Conservation (phyloP, 1,284 basidiomycete genomes). For the Cerrena zonata region DNA sequence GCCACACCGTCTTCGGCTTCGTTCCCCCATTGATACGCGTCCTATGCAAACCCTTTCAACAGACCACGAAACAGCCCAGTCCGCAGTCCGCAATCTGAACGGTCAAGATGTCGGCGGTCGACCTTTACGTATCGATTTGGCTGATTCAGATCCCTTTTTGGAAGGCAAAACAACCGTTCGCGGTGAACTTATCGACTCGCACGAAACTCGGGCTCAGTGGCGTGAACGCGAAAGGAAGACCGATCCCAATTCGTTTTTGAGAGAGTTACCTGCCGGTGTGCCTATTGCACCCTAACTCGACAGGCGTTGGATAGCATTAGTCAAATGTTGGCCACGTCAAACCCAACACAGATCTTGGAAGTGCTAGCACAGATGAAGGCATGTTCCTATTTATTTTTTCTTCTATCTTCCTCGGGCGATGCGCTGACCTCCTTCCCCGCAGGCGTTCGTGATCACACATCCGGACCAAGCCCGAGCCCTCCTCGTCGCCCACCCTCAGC, state of each 20-base stretch:
- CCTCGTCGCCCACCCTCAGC: constrained; percentile 81
- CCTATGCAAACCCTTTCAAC: no score
- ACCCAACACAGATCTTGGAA: constrained; percentile 83
- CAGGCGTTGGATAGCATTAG: constrained; percentile 82
- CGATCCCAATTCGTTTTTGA: constrained; percentile 53
- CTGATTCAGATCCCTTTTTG: constrained; percentile 44
- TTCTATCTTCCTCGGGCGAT: not conserved
- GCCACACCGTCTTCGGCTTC: no score
- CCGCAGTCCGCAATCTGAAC: constrained; percentile 74
- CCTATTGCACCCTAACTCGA: constrained; percentile 71
- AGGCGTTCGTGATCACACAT: constrained; percentile 86
- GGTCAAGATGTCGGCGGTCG: constrained; percentile 68
- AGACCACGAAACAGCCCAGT: constrained; percentile 89
- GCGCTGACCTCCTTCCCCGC: constrained; percentile 1
- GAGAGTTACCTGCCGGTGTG: constrained; percentile 72
- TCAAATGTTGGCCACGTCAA: constrained; percentile 80
- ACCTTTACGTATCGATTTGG: constrained; percentile 66
- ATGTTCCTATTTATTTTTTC: constrained; percentile 17
- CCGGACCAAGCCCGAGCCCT: constrained; percentile 85
- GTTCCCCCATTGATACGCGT: no score
- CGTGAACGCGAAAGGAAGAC: constrained; percentile 34
- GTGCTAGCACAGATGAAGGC: constrained; percentile 98
- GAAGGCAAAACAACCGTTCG: constrained; percentile 50
- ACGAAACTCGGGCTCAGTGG: constrained; percentile 53
- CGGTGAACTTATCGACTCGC: constrained; percentile 59